Conservation (phyloP, 23 red algal genomes). For the Gracilaria caudata region DNA sequence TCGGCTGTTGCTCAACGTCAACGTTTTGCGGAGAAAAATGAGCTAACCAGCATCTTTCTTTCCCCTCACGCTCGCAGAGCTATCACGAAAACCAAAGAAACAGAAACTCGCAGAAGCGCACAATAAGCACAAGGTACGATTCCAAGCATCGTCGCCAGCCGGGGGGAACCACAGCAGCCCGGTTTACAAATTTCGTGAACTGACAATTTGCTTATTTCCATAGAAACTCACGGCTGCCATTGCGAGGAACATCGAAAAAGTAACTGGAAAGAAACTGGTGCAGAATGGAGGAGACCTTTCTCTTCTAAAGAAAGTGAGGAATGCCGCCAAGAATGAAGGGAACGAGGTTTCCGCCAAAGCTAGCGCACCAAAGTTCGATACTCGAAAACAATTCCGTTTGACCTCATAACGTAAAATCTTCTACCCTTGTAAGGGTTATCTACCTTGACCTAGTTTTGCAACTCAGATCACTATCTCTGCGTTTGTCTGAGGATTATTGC, state of each 20-base stretch:
- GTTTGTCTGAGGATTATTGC: no score
- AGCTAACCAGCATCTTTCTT: not conserved
- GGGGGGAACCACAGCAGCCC: not conserved
- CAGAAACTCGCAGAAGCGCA: conserved; percentile 31
- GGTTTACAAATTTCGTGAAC: not conserved
- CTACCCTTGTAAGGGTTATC: no score
- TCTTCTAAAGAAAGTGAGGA: conserved; percentile 39
- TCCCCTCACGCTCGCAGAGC: not conserved
- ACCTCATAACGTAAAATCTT: conserved; percentile 13
- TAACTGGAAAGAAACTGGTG: conserved; percentile 31
- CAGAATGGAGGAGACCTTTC: conserved; percentile 54
- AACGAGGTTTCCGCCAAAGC: conserved; percentile 40
- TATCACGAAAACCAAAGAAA: conserved; percentile 58
- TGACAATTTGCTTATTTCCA: not conserved
- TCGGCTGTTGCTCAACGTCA: not conserved
- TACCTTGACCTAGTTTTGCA: no score
- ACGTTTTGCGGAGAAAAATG: not conserved
- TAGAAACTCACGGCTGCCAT: conserved; percentile 68
- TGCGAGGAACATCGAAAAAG: conserved; percentile 49
- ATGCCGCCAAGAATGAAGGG: conserved; percentile 34
- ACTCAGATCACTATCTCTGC: no score
- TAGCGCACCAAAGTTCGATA: conserved; percentile 42
- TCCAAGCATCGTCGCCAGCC: not conserved
- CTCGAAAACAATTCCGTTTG: conserved; percentile 57
- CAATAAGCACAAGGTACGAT: conserved; percentile 58